Conservation (phyloP, 2,329 filamentous ascomycete species). For the Paradendryphiella salina region DNA sequence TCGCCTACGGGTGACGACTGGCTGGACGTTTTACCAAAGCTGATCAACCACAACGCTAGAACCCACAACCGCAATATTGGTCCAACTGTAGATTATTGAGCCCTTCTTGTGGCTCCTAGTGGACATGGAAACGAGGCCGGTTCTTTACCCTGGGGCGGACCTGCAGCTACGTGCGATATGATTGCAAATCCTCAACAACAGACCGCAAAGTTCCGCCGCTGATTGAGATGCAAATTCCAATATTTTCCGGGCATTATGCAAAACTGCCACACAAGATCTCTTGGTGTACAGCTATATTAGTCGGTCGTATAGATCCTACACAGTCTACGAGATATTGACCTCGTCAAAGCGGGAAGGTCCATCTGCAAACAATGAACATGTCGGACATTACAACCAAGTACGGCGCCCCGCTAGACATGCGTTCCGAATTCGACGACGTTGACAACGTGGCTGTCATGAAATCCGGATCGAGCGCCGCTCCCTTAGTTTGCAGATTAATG, state of each 20-base stretch:
- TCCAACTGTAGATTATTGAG: too few relatives aligned
- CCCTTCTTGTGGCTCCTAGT: too few relatives aligned
- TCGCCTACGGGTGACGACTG: too few relatives aligned
- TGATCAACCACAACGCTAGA: too few relatives aligned
- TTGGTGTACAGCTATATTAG: neutral
- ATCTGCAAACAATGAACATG: neutral
- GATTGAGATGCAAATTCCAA: too few relatives aligned
- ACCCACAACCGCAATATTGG: too few relatives aligned
- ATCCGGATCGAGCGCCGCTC: neutral
- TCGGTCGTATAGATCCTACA: neutral
- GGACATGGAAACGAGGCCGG: too few relatives aligned
- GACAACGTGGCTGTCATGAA: neutral
- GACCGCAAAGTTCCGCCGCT: too few relatives aligned
- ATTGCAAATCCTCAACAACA: too few relatives aligned
- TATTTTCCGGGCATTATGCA: neutral
- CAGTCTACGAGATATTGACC: neutral
- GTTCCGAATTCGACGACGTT: neutral
- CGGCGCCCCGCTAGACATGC: neutral
- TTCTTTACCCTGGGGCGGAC: too few relatives aligned
- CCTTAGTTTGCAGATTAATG: neutral
- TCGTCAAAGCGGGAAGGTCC: neutral
- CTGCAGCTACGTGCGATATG: too few relatives aligned
- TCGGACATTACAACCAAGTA: neutral
- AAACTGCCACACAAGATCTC: neutral
- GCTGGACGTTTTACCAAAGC: too few relatives aligned